A percentile compares a stretch with the other conserved stretches of the same genome.
Conservation (phyloP, 1,139 yeast species). For the Hemisphaericaspora subhashii region DNA sequence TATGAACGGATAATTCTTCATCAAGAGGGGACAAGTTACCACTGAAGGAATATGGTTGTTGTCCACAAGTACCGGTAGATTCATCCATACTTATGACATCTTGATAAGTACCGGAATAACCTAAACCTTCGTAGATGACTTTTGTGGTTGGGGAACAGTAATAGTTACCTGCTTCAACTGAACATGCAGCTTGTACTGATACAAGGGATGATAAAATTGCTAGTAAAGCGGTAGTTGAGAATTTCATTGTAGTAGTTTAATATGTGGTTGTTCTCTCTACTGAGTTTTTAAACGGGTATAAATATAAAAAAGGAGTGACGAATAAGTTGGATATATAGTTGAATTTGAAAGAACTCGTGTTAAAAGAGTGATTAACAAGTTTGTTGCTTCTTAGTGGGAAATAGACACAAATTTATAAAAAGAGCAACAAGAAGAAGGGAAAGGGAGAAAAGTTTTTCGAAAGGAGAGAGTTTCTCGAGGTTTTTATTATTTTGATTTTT, state of each 20-base stretch:
- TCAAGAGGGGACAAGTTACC: constrained; percentile 70
- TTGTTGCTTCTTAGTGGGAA: no score
- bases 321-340: constrained; percentile 2
- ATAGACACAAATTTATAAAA: background rate
- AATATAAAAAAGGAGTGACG: constrained; percentile 4
- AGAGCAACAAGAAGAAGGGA: background rate
- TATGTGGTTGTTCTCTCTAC: no score
- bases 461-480: no score
- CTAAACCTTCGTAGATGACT: constrained; percentile 66
- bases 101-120: constrained; percentile 63
- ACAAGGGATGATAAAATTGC: constrained; percentile 13
- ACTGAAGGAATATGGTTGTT: constrained; percentile 48
- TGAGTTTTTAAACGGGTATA: background rate
- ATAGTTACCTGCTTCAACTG: constrained; percentile 59
- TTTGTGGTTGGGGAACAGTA: constrained; percentile 74
- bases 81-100: constrained; percentile 58
- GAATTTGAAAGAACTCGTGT: no score
- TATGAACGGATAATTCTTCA: constrained; percentile 73
- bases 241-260: constrained; percentile 18
- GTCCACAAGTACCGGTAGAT: constrained; percentile 51
- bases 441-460: background rate
- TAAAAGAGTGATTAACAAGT: no score
- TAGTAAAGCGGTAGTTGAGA: constrained; percentile 15
- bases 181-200: constrained; percentile 13
- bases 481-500: no score